These are phyloP conservation scores for Penicillium malachiteum DNA, from an alignment of 495 filamentous ascomycete genomes.

Conservation along the genomic window DNA sequence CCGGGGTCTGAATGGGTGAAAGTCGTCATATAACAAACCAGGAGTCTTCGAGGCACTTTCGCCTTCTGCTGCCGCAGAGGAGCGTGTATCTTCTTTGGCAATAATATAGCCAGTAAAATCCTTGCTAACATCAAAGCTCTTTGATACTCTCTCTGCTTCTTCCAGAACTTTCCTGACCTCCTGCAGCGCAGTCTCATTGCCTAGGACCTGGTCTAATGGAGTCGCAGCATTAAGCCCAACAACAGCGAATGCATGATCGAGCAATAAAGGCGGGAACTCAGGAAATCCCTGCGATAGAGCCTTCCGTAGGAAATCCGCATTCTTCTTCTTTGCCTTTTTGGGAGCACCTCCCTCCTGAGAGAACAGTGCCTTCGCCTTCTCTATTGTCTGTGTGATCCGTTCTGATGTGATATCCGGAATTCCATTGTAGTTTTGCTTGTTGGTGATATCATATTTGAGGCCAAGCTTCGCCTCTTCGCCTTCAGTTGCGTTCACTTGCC, in stretches of 20 bases:
- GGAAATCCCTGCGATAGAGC: conserved; percentile 78
- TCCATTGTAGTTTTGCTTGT: conserved; percentile 78
- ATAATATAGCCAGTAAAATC: conserved; percentile 77
- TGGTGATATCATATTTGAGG: conserved; percentile 72
- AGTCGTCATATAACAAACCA: conserved; percentile 81
- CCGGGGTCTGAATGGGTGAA: conserved; percentile 85
- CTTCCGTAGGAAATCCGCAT: conserved; percentile 72
- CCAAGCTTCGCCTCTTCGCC: conserved; percentile 75
- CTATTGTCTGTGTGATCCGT: conserved; percentile 65
- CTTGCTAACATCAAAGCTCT: conserved; percentile 31
- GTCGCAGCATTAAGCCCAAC: conserved; percentile 63
- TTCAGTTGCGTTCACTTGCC: conserved; percentile 72
- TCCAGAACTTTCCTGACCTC: conserved; percentile 62
- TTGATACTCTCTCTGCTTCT: conserved; percentile 58
- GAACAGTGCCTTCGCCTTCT: conserved; percentile 59
- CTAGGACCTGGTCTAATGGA: conserved; percentile 66
- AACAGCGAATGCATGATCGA: conserved; percentile 80
- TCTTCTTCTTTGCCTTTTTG: conserved; percentile 79
- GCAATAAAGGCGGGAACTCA: conserved; percentile 79
- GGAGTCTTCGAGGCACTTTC: conserved; percentile 41
- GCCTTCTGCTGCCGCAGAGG: conserved; percentile 28
- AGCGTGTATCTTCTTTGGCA: conserved; percentile 59
- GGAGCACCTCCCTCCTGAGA: conserved; percentile 47
- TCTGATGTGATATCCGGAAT: conserved; percentile 71
- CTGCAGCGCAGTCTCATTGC: conserved; percentile 61